A percentile compares a stretch with the other conserved stretches of the same genome.
These are phyloP conservation scores for Huiozyma sinensis DNA, from an alignment of 805 yeast species.

Conservation along the genomic window DNA sequence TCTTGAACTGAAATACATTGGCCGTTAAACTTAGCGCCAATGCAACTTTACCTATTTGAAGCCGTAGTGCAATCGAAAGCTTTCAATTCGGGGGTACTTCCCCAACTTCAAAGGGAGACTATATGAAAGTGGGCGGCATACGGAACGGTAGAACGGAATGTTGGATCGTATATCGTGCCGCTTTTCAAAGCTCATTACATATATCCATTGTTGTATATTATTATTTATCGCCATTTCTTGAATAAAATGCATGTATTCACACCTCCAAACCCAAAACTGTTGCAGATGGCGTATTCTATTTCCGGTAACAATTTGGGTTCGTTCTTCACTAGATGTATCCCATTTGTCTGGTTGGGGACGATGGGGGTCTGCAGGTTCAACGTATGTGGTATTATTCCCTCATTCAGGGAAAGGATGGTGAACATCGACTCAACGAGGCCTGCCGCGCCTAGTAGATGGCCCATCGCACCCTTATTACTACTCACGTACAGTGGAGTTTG, in stretches of 20 bases:
- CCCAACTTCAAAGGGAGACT: too few species aligned
- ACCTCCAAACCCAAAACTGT: conserved; percentile 97
- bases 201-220: neutral
- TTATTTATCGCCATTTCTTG: conserved; percentile 17
- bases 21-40: conserved; percentile 19
- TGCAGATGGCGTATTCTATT: conserved; percentile 57
- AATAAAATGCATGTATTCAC: conserved; percentile 71
- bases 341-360: conserved; percentile 14
- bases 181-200: neutral
- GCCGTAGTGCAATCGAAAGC: too few species aligned
- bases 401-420: conserved; percentile 53
- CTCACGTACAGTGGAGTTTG: conserved; percentile 39
- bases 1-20: conserved; percentile 54
- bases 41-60: too few species aligned
- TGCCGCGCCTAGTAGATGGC: conserved; percentile 92
- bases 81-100: too few species aligned
- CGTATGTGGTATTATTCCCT: conserved; percentile 65
- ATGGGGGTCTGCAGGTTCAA: conserved; percentile 48
- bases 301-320: conserved; percentile 30
- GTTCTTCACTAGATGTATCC: conserved; percentile 44
- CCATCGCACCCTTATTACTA: conserved; percentile 85
- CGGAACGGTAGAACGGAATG: neutral
- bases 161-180: neutral
- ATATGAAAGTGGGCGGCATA: too few species aligned
- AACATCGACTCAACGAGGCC: conserved; percentile 89